Base-by-base conservation (phyloP, 1,284 basidiomycete species). In the Vanrija pseudolonga region DNA sequence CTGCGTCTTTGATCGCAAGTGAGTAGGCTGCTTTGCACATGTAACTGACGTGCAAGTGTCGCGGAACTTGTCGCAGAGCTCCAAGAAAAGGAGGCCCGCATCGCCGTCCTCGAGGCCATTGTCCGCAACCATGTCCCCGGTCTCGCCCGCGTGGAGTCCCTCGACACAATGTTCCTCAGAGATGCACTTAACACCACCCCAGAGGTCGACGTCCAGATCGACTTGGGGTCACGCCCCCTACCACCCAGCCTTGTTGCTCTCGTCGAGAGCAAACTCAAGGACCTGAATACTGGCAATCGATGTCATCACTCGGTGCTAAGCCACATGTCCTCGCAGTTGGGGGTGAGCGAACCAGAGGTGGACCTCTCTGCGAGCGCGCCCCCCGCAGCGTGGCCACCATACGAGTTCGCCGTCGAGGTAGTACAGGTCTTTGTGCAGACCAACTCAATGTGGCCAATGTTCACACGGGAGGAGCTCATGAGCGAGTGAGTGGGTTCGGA, bases 301-400 rank as follows among this genome's bases (percentile, higher is more conserved):
- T 36, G 40, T 14, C 50, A 40, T 18, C 28, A 26, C 7, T 53
- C 51, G 3, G 51, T 53, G 18, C 26, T 53, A 8, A 39, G 18
- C 28, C 44, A 36, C 32, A 53, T 53, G 36, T 40, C 41, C 15
- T 37, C 46, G 5, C 51, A 53, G 36, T 41, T 53, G 15, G 51
- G 51, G n/a, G 42, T 17, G 15, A 26, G 38, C n/a, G 45, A 47
- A 17, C 26, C 45, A 2, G 41, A 44, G 6, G 23, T 39, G 2
- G 17, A 23, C 8, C n/a, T 15, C 3, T 12, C 24, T 3, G 45
- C 37, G 9, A 44, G 24, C 7, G 18, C 46, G 4, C 38, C 38
- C 6, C 40, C 43, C 12, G 55, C 55, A 0, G 46, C 46, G 15
- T 56, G 55, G 55, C 55, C 55, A 1, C 47, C 46, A 2, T 47